A percentile compares a stretch with the other conserved stretches of the same genome.
These are phyloP conservation scores for Metrosideros polymorpha DNA, from an alignment of 441 rosid genomes.

Conservation along the genomic window DNA sequence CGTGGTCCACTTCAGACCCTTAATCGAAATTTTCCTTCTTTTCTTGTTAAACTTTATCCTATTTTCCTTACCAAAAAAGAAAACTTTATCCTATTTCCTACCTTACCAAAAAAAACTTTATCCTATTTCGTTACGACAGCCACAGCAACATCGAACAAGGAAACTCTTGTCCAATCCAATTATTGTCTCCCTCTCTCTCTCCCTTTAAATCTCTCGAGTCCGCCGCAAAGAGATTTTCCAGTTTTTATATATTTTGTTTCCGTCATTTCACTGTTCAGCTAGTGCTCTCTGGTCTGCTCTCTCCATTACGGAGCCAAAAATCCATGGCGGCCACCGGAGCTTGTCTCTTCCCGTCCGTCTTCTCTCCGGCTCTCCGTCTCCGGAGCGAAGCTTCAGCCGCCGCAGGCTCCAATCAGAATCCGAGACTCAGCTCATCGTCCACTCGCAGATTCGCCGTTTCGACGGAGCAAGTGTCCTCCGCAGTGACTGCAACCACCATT, in stretches of 20 bases:
- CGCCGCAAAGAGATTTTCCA: not conserved
- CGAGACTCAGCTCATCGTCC: not conserved
- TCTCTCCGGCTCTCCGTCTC: not conserved
- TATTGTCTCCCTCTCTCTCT: not conserved
- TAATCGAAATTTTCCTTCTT: no score
- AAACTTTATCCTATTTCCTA: no score
- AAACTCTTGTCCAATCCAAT: not conserved
- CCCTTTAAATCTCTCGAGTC: not conserved
- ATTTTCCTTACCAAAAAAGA: no score
- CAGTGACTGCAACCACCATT: not conserved
- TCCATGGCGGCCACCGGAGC: slow-evolving; percentile 1
- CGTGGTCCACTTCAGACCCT: no score
- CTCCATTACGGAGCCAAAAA: not conserved
- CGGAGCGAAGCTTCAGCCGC: not conserved
- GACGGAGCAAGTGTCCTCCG: not conserved
- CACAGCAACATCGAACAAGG: not conserved
- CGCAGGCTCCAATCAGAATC: not conserved
- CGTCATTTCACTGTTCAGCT: not conserved
- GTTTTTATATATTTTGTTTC: not conserved
- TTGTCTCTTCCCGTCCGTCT: not conserved
- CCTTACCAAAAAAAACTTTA: no score
- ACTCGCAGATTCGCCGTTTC: not conserved
- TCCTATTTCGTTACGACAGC: not conserved
- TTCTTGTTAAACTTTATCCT: no score
- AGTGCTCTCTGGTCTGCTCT: not conserved